These are phyloP conservation scores for Silene latifolia DNA, from an alignment of 148 eudicot genomes.

Conservation along the genomic window DNA sequence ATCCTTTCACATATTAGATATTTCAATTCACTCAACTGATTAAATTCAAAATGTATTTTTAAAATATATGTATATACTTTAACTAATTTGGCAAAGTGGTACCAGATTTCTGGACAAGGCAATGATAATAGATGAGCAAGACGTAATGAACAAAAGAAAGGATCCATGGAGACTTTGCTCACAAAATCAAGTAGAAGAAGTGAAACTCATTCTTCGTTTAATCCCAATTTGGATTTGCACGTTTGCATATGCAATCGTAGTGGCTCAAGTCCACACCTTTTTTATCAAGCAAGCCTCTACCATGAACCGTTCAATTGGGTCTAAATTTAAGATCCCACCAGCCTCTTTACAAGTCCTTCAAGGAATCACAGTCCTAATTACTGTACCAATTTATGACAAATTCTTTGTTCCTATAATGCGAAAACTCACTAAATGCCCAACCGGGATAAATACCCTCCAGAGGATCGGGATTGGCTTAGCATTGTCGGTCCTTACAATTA, in stretches of 20 bases:
- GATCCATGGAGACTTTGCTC: slow-evolving; percentile 69
- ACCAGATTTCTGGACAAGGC: slow-evolving; percentile 65
- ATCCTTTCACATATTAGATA: too few species aligned
- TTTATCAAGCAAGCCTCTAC: slow-evolving; percentile 76
- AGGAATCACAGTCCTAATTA: slow-evolving; percentile 42
- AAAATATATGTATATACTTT: neutral
- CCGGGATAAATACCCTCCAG: slow-evolving; percentile 55
- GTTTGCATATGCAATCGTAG: slow-evolving; percentile 47
- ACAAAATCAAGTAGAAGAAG: slow-evolving; percentile 64
- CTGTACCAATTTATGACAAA: slow-evolving; percentile 50
- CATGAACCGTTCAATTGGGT: slow-evolving; percentile 39
- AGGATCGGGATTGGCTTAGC: slow-evolving; percentile 53
- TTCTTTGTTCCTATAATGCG: slow-evolving; percentile 38
- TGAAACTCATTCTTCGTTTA: slow-evolving; percentile 48
- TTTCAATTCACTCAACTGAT: too few species aligned
- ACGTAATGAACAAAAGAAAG: slow-evolving; percentile 33
- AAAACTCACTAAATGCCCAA: slow-evolving; percentile 36
- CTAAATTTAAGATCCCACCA: slow-evolving; percentile 41
- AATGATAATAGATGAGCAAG: slow-evolving; percentile 43
- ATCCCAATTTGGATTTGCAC: slow-evolving; percentile 63
- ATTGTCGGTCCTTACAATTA: slow-evolving; percentile 40
- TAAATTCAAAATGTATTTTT: too few species aligned
- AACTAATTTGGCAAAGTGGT: neutral
- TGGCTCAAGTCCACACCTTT: slow-evolving; percentile 60
- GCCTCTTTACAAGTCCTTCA: slow-evolving; percentile 55